Conservation (phyloP, 2,329 filamentous ascomycete genomes). For the Nemania abortiva region DNA sequence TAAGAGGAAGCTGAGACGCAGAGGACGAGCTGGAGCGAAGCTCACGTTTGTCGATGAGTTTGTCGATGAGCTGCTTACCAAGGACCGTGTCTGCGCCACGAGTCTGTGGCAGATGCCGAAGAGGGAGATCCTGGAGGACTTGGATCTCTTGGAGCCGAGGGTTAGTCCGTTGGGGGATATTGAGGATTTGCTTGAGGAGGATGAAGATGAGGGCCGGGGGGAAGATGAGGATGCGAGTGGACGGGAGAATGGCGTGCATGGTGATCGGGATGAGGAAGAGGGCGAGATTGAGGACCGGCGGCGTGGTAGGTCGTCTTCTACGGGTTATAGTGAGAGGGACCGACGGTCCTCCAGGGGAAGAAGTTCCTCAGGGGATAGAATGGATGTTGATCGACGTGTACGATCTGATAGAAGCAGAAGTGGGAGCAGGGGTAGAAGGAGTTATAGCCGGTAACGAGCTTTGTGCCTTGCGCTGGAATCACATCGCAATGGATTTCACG, state of each 20-base stretch:
- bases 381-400: constrained; percentile 56
- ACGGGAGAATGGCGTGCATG: constrained; percentile 9
- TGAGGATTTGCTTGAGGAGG: constrained; percentile 72
- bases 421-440: constrained; percentile 30
- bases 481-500: not conserved
- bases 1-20: constrained; percentile 82
- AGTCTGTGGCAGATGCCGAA: constrained; percentile 92
- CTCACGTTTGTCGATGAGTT: constrained; percentile 92
- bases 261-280: constrained; percentile 38
- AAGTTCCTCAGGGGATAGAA: constrained; percentile 51
- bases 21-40: constrained; percentile 78
- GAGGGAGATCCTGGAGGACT: constrained; percentile 84
- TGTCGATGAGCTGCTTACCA: constrained; percentile 88
- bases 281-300: constrained; percentile 34
- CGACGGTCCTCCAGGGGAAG: constrained; percentile 41
- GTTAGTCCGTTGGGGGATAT: constrained; percentile 85
- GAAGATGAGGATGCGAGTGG: constrained; percentile 38
- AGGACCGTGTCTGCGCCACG: constrained; percentile 91
- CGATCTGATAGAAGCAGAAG: constrained; percentile 32
- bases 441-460: constrained; percentile 29
- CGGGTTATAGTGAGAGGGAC: constrained; percentile 33
- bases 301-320: constrained; percentile 21
- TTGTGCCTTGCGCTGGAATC: not conserved
- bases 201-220: constrained; percentile 43
- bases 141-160: constrained; percentile 87